Base-by-base conservation (phyloP, 768 basidiomycete species). In the Tylopilus vinaceipallidus region DNA sequence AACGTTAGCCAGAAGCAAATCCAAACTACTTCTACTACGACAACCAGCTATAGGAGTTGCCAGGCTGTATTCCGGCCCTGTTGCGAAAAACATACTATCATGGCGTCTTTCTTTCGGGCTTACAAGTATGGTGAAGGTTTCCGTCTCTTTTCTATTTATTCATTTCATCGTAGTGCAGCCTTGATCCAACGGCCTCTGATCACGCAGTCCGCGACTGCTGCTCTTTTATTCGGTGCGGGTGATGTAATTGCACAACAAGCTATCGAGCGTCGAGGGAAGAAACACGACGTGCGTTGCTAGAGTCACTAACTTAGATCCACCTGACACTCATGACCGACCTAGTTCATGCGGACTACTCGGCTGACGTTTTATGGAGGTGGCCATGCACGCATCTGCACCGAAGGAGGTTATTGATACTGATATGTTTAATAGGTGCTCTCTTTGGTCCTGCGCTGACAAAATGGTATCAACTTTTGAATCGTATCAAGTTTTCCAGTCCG, bases 201-300 rank as follows among this genome's bases (percentile, higher is more conserved):
- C 16, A 70, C 81, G 2, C 85, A 88, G 56, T 86, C 82, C 49
- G 67, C 70, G 0, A 86, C 86, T 1, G 85, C 84, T 0, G 80
- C 77, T 1, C 57, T 85, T 43, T 71, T 91, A 9, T 91, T 91
- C 54, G 84, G 86, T 37, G 73, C 78, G 6, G 89, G 88, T 19
- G 91, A 92, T 62, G 59, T 93, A 1, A 78, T 95, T 36, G 93
- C 93, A 0, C 93, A 97, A 68, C 94, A 95, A 67, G 78, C 72
- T 1, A 78, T 95, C 17, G 94, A 95, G 62, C 74, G 73, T 59
- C 79, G 73, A 55, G 89, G 91, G 6, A 72, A 61, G 46, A 66
- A 83, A 3, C 92, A 95, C 61, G 92, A 97, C 56, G 88, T 89
- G 55, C 56, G 82, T 74, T 26, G 49, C 20, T 30, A 10, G 45